phyloP scores from a whole-genome alignment of 371 early-diverging fungal species.

The Syncephalastrum monosporum region DNA sequence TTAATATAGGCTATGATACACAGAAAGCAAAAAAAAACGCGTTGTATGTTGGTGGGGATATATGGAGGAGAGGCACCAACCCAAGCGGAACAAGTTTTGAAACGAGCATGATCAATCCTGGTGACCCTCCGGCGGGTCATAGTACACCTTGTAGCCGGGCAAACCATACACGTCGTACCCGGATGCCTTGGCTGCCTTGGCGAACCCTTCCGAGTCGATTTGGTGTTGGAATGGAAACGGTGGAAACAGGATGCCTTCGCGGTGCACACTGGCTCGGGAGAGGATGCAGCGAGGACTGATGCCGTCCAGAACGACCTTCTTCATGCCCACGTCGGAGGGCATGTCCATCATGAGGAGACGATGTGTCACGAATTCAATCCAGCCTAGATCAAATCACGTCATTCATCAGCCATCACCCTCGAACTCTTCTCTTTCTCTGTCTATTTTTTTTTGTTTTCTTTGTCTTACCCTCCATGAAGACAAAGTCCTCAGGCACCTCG shows the following conservation, averaged over 20 bases:
- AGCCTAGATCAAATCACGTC: slow-evolving; percentile 6
- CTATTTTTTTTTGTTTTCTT: not conserved
- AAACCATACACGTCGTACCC: slow-evolving; percentile 61
- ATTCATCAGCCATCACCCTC: not conserved
- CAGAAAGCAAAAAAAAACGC: not conserved
- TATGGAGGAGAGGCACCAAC: not conserved
- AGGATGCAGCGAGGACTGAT: slow-evolving; percentile 65
- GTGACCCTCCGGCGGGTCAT: slow-evolving; percentile 7
- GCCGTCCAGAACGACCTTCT: slow-evolving; percentile 57
- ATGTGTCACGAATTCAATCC: slow-evolving; percentile 31
- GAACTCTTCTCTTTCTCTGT: too few relatives aligned
- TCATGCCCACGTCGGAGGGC: slow-evolving; percentile 14
- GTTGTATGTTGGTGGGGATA: not conserved
- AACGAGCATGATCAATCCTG: not conserved
- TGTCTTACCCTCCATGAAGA: slow-evolving; percentile 38
- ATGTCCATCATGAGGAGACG: slow-evolving; percentile 47
- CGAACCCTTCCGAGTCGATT: slow-evolving; percentile 74
- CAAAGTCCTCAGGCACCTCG: slow-evolving; percentile 27
- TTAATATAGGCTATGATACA: slow-evolving; percentile 3
- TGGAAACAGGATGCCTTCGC: slow-evolving; percentile 64
- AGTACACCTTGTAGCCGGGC: slow-evolving; percentile 47
- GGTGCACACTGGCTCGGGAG: slow-evolving; percentile 65
- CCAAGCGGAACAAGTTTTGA: slow-evolving; percentile 1
- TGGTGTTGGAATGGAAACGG: slow-evolving; percentile 58
- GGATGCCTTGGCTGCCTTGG: slow-evolving; percentile 61